phyloP scores from a whole-genome alignment of 208 protist genomes.

The Acanthamoeba sp. region DNA sequence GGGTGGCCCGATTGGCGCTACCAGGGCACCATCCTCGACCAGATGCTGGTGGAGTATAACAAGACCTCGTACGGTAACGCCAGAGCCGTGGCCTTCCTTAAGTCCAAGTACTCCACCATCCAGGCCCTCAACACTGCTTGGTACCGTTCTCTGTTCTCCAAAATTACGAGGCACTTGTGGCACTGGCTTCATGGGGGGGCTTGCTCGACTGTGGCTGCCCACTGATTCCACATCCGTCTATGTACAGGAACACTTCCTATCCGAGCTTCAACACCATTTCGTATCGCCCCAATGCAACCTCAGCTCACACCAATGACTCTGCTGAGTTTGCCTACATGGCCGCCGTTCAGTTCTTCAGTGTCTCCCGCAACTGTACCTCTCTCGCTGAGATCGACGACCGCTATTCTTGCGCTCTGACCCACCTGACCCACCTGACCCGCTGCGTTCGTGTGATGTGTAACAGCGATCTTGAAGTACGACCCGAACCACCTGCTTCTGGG shows the following conservation, averaged over 20 bases:
- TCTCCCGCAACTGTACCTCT: not conserved
- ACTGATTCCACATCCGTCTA: no score
- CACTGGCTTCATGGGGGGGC: no score
- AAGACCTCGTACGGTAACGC: not conserved
- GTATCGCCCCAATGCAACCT: not conserved
- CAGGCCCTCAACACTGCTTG: constrained; percentile 30
- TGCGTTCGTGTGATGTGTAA: not conserved
- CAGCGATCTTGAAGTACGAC: not conserved
- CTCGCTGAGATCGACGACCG: not conserved
- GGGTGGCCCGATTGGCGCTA: not conserved
- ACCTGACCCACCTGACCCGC: no score
- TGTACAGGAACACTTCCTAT: not conserved
- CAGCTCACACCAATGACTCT: not conserved
- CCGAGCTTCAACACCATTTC: not conserved
- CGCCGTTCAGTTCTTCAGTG: constrained; percentile 38
- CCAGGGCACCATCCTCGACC: not conserved
- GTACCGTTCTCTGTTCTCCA: not conserved
- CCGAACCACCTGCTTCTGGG: not conserved
- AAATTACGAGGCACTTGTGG: no score
- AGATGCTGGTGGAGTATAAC: not conserved
- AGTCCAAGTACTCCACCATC: constrained; percentile 18
- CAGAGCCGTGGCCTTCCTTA: not conserved
- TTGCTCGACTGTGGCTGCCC: no score
- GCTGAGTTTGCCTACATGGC: not conserved
- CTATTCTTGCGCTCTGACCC: no score